Evolutionary conservation across 2,329 filamentous ascomycete genomes (phyloP).

Genomic region (Calonectria henricotiae): DNA sequence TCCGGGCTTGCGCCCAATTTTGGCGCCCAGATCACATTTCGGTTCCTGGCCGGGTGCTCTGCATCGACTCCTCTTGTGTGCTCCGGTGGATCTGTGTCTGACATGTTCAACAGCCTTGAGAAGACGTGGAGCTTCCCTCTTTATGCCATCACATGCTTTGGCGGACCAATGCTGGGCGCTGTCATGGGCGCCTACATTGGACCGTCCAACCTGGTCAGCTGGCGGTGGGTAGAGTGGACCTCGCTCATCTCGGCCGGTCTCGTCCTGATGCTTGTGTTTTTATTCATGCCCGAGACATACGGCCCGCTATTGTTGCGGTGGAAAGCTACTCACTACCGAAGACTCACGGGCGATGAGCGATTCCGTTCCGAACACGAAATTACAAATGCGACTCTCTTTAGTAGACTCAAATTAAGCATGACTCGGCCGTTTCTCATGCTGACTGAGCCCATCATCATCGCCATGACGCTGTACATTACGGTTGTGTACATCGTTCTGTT

Average conservation of each 20-base stretch:
- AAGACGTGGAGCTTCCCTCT: conserved; percentile 61
- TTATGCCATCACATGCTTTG: conserved; percentile 64
- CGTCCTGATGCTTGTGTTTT: conserved; percentile 70
- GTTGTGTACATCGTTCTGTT: conserved; percentile 71
- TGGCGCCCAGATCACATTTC: conserved; percentile 62
- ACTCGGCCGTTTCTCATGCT: conserved; percentile 61
- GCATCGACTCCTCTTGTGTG: conserved; percentile 64
- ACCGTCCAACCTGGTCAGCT: conserved; percentile 67
- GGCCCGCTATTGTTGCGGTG: conserved; percentile 69
- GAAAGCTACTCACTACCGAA: conserved; percentile 73
- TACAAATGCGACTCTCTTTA: conserved; percentile 66
- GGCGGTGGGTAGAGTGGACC: conserved; percentile 78
- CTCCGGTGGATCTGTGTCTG: conserved; percentile 62
- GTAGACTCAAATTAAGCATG: conserved; percentile 65
- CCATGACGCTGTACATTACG: conserved; percentile 67
- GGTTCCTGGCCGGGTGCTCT: conserved; percentile 65
- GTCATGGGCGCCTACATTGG: conserved; percentile 76
- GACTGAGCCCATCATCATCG: conserved; percentile 59
- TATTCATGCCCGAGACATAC: conserved; percentile 80
- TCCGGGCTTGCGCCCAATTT: conserved; percentile 63
- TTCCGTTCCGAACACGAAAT: conserved; percentile 78
- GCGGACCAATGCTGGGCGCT: conserved; percentile 61
- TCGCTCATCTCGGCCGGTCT: conserved; percentile 76
- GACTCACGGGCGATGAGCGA: conserved; percentile 74
- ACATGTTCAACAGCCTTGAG: conserved; percentile 58